Base-by-base conservation (phyloP, 768 basidiomycete species). In the Mrakia gelida region DNA sequence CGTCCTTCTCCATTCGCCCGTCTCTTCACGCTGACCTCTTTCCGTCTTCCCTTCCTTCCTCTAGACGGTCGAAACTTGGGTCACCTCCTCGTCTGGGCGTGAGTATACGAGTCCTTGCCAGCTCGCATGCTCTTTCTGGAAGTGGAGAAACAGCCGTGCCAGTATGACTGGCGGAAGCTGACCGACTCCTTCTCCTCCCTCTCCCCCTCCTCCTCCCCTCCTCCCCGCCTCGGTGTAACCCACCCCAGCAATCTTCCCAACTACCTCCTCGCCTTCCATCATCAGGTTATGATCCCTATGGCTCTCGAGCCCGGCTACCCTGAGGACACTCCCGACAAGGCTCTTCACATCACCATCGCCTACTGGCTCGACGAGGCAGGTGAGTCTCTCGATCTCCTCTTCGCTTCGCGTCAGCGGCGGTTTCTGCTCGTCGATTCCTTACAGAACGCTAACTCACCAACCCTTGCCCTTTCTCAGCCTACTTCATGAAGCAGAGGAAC, bases 351-450 rank as follows among this genome's bases (percentile, higher is more conserved):
- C 34, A 41, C 71, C 30, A 38, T 78, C 63, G 61, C 49, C 49
- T 41, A 41, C 30, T 78, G 72, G 72, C 62, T 78, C 41, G 77
- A 78, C 72, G 77, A 78, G 38, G 77, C 72, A 21, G 77, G 71
- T 73, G 61, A 56, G 77, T 72, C 23, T n/a, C n/a, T 56, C 49
- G 70, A 23, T 41, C 70, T 54, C 59, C 16, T 18, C 34, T 68
- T 7, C 38, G 2, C 11, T 7, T 70, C 41, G 15, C 65, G 38
- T 23, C 21, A 7, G 21, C 10, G 38, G 16, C 34, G n/a, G 28
- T 13, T 13, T 26, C 32, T 30, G 15, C 38, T 67, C 62, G 62
- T 63, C 18, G 18, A 21, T 5, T 52, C 15, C 28, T 63, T 62
- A 18, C 26, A 18, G 18, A 26, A 30, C 32, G 32, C 61, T n/a